These are phyloP conservation scores for Salvia hispanica DNA, from an alignment of 257 asterid species.

Conservation along the genomic window DNA sequence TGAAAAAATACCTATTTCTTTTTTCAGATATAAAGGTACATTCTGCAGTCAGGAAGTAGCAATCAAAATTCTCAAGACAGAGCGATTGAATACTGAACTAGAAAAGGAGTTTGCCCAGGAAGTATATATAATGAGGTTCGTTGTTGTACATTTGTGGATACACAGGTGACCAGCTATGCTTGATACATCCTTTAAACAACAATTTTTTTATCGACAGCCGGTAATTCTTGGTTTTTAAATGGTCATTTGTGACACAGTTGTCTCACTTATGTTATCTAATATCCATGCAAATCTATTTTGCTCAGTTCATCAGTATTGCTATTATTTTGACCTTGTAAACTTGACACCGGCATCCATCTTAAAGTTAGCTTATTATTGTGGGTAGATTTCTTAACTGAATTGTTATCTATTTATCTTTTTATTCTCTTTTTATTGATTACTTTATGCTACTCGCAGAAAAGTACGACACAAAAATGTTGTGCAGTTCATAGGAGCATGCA, in stretches of 20 bases:
- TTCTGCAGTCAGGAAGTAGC: conserved; percentile 94
- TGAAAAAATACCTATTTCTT: not conserved
- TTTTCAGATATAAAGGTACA: conserved; percentile 78
- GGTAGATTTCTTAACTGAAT: conserved; percentile 1
- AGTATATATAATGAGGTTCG: conserved; percentile 95
- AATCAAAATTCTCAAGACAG: conserved; percentile 94
- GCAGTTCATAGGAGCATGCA: conserved; percentile 97
- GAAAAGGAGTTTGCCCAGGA: conserved; percentile 97
- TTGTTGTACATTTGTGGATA: conserved; percentile 25
- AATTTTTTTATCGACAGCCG: not conserved
- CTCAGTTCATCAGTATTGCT: not conserved
- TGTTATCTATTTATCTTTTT: not conserved
- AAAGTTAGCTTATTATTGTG: not conserved
- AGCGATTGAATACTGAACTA: conserved; percentile 72
- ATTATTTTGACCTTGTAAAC: not conserved
- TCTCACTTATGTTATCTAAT: not conserved
- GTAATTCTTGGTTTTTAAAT: not conserved
- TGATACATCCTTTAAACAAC: not conserved
- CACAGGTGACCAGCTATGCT: conserved; percentile 11
- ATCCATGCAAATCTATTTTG: not conserved
- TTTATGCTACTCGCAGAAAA: conserved; percentile 66
- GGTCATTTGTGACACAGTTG: not conserved
- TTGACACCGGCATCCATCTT: not conserved
- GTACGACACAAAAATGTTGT: conserved; percentile 97
- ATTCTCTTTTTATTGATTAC: conserved; percentile 13